A percentile compares a stretch with the other conserved stretches of the same genome.
Conservation (phyloP, 108 stramenopile species). For the Nitzschia palea region DNA sequence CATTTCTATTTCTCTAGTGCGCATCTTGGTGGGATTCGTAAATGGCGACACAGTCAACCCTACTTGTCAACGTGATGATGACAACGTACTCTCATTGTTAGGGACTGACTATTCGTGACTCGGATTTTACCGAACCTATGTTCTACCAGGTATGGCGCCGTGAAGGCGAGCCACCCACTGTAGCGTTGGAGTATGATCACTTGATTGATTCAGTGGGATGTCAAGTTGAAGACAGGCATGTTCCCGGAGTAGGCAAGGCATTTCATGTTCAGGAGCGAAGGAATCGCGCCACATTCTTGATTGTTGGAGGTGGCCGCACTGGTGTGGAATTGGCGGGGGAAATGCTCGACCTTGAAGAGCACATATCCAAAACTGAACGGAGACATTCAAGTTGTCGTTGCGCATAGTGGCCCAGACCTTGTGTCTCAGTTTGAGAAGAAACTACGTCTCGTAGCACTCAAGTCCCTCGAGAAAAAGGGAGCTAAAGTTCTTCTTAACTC, state of each 20-base stretch:
- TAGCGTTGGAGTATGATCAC: conserved; percentile 51
- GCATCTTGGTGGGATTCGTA: no score
- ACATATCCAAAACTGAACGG: conserved; percentile 51
- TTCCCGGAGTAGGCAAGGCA: conserved; percentile 48
- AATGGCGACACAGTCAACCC: no score
- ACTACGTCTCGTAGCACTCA: conserved; percentile 43
- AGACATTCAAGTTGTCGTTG: conserved; percentile 48
- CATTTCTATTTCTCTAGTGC: no score
- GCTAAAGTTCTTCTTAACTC: conserved; percentile 65
- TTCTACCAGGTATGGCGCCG: no score
- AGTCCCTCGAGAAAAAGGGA: conserved; percentile 42
- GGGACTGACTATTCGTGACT: no score
- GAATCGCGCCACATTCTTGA: conserved; percentile 45
- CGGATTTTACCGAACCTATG: no score
- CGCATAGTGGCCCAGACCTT: conserved; percentile 54
- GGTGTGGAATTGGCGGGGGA: conserved; percentile 77
- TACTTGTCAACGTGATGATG: no score
- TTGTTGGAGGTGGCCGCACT: conserved; percentile 77
- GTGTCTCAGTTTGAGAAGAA: conserved; percentile 63
- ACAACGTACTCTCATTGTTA: no score
- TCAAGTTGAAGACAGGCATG: conserved; percentile 29
- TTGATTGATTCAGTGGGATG: conserved; percentile 60
- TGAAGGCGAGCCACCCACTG: conserved; percentile 26
- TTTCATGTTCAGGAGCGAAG: conserved; percentile 50
- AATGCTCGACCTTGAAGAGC: conserved; percentile 59